Percentiles rank a stretch among this genome's conserved stretches.
Evolutionary conservation across 257 asterid species (phyloP).

Genomic region (Haberlea rhodopensis): DNA sequence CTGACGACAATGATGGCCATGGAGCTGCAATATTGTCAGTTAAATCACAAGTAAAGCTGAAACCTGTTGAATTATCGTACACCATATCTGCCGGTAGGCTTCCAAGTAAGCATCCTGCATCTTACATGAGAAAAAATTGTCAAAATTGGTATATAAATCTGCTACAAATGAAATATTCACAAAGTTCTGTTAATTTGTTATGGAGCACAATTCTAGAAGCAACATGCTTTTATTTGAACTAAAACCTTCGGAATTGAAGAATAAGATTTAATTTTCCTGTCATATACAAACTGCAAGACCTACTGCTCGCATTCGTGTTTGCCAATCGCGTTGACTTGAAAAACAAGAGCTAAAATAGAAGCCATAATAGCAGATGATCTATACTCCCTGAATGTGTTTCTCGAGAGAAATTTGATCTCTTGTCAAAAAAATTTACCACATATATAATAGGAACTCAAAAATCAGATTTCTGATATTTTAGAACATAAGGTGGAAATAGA

Average conservation of each 20-base stretch:
- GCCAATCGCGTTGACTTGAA: not conserved
- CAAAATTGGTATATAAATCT: not conserved
- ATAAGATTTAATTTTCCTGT: not conserved
- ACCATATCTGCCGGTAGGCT: slow-evolving; percentile 88
- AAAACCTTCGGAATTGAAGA: not conserved
- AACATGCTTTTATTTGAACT: slow-evolving; percentile 5
- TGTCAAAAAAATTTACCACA: not conserved
- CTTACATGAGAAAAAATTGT: slow-evolving; percentile 13
- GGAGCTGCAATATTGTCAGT: slow-evolving; percentile 95
- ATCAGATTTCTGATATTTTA: not conserved
- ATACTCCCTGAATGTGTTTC: not conserved
- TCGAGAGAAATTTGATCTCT: not conserved
- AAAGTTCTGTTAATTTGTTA: not conserved
- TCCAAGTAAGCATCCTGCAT: slow-evolving; percentile 80
- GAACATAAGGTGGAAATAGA: not conserved
- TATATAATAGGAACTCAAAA: not conserved
- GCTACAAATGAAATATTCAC: not conserved
- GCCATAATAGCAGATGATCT: not conserved
- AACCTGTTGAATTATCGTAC: slow-evolving; percentile 76
- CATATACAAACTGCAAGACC: not conserved
- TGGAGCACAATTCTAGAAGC: not conserved
- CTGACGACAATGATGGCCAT: slow-evolving; percentile 91
- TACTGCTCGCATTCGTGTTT: not conserved
- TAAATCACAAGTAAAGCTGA: slow-evolving; percentile 87
- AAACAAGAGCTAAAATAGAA: not conserved